Conservation (phyloP, 495 filamentous ascomycete genomes). For the Cryomyces minteri region DNA sequence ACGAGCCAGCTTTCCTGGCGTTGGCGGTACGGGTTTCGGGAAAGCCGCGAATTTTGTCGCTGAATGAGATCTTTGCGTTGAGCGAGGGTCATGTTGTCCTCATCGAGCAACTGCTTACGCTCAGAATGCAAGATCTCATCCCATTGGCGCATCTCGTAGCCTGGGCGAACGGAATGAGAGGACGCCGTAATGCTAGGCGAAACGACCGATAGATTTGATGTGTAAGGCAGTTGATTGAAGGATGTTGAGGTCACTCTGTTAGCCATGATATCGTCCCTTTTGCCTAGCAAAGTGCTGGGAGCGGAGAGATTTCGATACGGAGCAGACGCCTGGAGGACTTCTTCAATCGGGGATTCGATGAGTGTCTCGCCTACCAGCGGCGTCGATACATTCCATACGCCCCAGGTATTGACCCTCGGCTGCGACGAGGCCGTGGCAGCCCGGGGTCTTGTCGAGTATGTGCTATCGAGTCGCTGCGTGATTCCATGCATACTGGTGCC, state of each 20-base stretch:
- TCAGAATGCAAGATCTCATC: background rate
- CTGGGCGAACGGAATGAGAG: too few species aligned
- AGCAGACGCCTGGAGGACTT: conserved; percentile 4
- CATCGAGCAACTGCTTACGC: conserved; percentile 17
- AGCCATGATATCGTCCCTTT: conserved; percentile 40
- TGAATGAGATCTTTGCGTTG: conserved; percentile 38
- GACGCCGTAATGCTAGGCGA: too few species aligned
- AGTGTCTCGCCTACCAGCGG: conserved; percentile 23
- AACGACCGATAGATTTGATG: too few species aligned
- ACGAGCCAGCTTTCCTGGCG: conserved; percentile 5
- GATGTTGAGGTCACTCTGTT: conserved; percentile 25
- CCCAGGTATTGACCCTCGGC: background rate
- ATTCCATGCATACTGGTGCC: too few species aligned
- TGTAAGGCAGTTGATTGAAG: conserved; percentile 6
- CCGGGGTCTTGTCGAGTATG: too few species aligned
- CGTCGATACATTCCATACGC: conserved; percentile 25
- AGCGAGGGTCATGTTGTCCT: conserved; percentile 59
- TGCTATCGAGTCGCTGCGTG: too few species aligned
- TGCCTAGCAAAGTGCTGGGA: conserved; percentile 38
- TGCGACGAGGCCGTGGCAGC: too few species aligned
- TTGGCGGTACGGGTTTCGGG: conserved; percentile 1
- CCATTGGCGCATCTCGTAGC: too few species aligned
- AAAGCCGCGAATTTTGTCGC: conserved; percentile 11
- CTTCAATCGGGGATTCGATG: conserved; percentile 24
- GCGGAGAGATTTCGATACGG: background rate